These are phyloP conservation scores for Populus nigra DNA, from an alignment of 345 rosid species.

Conservation along the genomic window DNA sequence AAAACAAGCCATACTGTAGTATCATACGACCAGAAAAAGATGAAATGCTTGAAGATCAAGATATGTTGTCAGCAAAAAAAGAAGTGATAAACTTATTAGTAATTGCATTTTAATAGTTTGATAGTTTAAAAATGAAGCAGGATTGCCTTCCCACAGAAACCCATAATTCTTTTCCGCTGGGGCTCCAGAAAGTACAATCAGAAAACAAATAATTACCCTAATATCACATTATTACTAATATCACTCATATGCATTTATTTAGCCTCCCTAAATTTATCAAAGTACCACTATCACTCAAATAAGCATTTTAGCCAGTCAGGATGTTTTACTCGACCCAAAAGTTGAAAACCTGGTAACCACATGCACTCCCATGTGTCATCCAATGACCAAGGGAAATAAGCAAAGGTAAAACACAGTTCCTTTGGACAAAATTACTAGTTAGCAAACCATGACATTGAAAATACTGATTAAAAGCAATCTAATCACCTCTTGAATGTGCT, in stretches of 20 bases:
- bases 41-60: neutral
- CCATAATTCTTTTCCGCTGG: neutral
- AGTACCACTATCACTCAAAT: neutral
- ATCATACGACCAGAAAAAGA: neutral
- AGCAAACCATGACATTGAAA: neutral
- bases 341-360: neutral
- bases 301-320: neutral
- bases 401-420: neutral
- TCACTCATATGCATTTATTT: too few relatives aligned
- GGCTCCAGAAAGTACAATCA: neutral
- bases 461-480: neutral
- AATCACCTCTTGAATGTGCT: slow-evolving; percentile 91
- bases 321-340: neutral
- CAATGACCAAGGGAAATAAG: neutral
- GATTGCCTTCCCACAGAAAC: neutral
- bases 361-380: neutral
- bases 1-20: slow-evolving; percentile 5
- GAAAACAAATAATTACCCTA: neutral
- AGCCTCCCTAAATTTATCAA: too few relatives aligned
- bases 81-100: neutral
- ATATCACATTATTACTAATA: neutral
- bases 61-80: neutral
- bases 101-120: neutral
- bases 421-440: neutral
- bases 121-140: neutral